Base-by-base conservation (phyloP, 2,329 filamentous ascomycete genomes). In the Tolypocladium tundrense region DNA sequence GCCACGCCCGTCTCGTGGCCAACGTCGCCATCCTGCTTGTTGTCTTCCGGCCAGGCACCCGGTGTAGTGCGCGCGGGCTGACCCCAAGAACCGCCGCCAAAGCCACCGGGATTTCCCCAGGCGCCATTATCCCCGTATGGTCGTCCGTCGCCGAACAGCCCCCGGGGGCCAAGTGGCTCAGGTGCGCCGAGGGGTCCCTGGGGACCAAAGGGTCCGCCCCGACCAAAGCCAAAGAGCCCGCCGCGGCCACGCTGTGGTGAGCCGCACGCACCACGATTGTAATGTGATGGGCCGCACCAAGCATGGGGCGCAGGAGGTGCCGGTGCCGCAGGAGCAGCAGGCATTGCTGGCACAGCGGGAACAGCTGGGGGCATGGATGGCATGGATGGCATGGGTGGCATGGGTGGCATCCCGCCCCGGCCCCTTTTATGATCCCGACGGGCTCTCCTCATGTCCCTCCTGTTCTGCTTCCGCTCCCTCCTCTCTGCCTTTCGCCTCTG, bases 11-110 rank as follows among this genome's bases (percentile, higher is more conserved):
- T 37, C 21, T 59, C 59, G 35, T 55, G 54, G 21, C 58, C 60
- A 19, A 57, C 55, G 21, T 51, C 54, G 14, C n/a, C 51, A 37
- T 64, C 61, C 27, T 61, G 60, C 37, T 60, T 62, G 35, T 60
- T 56, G n/a, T 73, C 68, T 24, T 66, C 61, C 9, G 72, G 72
- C 73, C 72, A 74, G 7, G 70, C 67, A 8, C 71, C 72, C 0
- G 72, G 69, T 27, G 65, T 53, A 31, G 59, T 51, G 53, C 33
- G 54, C 42, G 42, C 35, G 51, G 33, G 39, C 13, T 37, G 48
- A 21, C 19, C 16, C 48, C 48, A 51, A 7, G 31, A 35, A 16
- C 53, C 42, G 31, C 55, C 43, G 27, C 41, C 37, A n/a, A 19
- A 9, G n/a, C 40, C 24, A 24, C 39, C 45, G 6, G 27, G 42